A percentile compares a stretch with the other conserved stretches of the same genome.
These are phyloP conservation scores for Cutaneotrichosporon dermatis DNA, from an alignment of 1,284 basidiomycete genomes.

Conservation along the genomic window DNA sequence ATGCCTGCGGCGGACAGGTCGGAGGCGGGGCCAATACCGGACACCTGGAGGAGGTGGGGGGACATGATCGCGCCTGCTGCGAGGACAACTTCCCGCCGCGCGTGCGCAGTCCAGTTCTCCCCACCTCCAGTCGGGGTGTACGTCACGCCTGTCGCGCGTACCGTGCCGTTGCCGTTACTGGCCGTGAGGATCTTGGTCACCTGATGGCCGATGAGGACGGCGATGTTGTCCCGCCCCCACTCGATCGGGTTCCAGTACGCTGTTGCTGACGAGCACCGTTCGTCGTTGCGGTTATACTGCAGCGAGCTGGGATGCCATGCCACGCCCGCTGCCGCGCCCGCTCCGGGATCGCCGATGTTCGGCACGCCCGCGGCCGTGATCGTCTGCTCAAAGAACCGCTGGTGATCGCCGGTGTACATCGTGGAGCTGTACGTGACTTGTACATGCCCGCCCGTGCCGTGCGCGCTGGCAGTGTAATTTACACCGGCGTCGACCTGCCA, in stretches of 20 bases:
- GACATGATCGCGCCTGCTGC: constrained; percentile 61
- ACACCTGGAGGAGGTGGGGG: constrained; percentile 63
- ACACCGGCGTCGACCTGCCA: constrained; percentile 55
- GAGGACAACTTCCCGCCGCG: constrained; percentile 53
- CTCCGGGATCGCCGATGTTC: constrained; percentile 54
- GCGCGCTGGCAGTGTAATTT: constrained; percentile 43
- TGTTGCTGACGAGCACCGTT: constrained; percentile 50
- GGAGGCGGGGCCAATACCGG: constrained; percentile 63
- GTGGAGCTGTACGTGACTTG: constrained; percentile 50
- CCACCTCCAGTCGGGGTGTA: constrained; percentile 47
- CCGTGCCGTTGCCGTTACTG: constrained; percentile 44
- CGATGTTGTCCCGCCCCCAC: constrained; percentile 57
- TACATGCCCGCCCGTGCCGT: constrained; percentile 57
- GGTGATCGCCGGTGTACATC: constrained; percentile 60
- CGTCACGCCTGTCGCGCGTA: constrained; percentile 58
- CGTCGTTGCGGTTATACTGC: constrained; percentile 42
- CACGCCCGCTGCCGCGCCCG: constrained; percentile 58
- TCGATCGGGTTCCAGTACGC: constrained; percentile 43
- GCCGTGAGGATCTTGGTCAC: constrained; percentile 59
- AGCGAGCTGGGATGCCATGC: constrained; percentile 45
- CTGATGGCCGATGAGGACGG: constrained; percentile 55
- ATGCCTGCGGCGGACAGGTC: constrained; percentile 59
- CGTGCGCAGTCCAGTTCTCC: constrained; percentile 51
- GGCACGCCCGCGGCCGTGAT: constrained; percentile 30
- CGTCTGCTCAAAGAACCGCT: constrained; percentile 54